Evolutionary conservation across 352 stramenopile genomes (phyloP), one percentile per base, ranked within the genome.

Genomic region (Phytopythium litorale): DNA sequence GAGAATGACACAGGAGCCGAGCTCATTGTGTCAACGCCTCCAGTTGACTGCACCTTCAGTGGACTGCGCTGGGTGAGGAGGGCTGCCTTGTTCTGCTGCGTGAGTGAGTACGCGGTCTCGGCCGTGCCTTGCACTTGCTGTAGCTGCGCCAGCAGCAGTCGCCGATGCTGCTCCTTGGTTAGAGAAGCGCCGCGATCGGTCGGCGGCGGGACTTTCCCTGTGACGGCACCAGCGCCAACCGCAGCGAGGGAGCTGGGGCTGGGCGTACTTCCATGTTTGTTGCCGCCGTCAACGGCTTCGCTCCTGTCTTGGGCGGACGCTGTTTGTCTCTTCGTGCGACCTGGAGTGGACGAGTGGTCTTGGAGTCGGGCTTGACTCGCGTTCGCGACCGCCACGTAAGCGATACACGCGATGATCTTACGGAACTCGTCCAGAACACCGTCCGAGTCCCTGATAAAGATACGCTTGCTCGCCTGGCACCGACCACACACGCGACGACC

Each of bases 321-420:
- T 28, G 25, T 28, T 3, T 28, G 25, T 28, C 25, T 28, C 25
- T 28, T 28, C 25, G 25, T 28, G 25, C 3, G 25, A 28, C 25
- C 25, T 28, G 25, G 25, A 28, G 25, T 28, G 25, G 25, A 3
- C 25, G 25, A 28, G 25, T 28, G 25, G 25, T 28, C 25, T 28
- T 3, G 25, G 25, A 28, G 25, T 28, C 25, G 25, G 25, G 25
- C 25, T 12, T 35, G 53, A 12, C 68, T 62, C 1, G 65, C 68
- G 53, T 79, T 78, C 32, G 74, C 74, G 13, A 57, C 60, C 21
- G 73, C 68, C 54, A 82, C 71, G 63, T 71, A 82, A 16, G 67
- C 70, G 12, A 68, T 78, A 58, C 74, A 82, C 15, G 66, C 60
- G 12, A 64, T 64, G 23, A 82, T 60, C 58, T 82, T 82, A 25